Base-by-base conservation (phyloP, 2,329 filamentous ascomycete genomes). In the Beauveria scarabaeidicola region DNA sequence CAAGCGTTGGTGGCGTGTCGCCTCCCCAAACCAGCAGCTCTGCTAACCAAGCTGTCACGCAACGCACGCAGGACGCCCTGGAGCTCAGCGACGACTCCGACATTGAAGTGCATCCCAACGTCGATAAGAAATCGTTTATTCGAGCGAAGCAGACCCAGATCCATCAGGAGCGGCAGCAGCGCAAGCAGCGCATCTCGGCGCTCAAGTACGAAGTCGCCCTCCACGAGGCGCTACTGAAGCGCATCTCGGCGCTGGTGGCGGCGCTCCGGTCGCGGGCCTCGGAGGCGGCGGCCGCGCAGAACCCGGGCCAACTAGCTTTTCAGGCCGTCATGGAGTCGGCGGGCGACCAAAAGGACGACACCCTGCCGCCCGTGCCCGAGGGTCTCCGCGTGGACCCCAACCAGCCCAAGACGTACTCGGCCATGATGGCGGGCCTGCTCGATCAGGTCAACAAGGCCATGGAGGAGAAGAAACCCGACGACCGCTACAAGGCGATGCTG, bases 11-110 rank as follows among this genome's bases (percentile, higher is more conserved):
- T 41, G 25, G 32, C 13, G 29, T 19, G 19, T 40, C 19, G 13
- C 5, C 17, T 13, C 21, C 36, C 36, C 13, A 25, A 11, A 15
- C 46, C 50, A 47, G 29, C 40, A 46, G 44, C 40, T 48, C 23
- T 50, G 55, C 64, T 66, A 54, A 64, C 55, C 38, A 44, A 46
- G 19, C 6, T 17, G 10, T 46, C 56, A 57, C 60, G 19, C 50
- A 57, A 29, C 62, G 25, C 25, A 27, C 7, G 25, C 25, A 90
- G 87, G 89, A 97, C 72, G 87, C 89, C 61, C 84, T 99, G 70
- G 94, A 99, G 85, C 86, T 99, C 71, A 96, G 91, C 69, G 94
- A 99, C 75, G 94, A 99, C 76, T 97, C 91, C 55, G 94, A 99
- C 70, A 87, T 99, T 68, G 94, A 99, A 77, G 94, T 97, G 55